Base-by-base conservation (phyloP, 2,329 filamentous ascomycete genomes). In the Echinosphaeria canescens region DNA sequence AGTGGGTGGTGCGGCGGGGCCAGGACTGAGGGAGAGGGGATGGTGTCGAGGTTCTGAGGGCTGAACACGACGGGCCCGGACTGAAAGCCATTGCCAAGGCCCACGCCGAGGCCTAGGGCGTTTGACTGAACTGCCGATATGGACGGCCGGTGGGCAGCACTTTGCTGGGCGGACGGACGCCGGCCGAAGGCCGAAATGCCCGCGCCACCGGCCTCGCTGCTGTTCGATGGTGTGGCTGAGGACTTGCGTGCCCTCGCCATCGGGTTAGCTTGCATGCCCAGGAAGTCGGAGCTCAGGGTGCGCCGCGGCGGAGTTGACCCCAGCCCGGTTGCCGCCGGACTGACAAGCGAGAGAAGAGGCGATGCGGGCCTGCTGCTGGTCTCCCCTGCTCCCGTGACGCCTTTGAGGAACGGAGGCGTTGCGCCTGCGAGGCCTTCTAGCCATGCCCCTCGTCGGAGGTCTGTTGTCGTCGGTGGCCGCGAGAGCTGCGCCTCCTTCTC, bases 261-360 rank as follows among this genome's bases (percentile, higher is more conserved):
- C 31, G 42, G 46, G 32, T n/a, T n/a, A n/a, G n/a, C n/a, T n/a
- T 46, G 54, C 17, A 64, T 42, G 10, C 56, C 56, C 17, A 60
- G 48, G 24, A 62, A 48, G 24, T 68, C 63, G 8, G 58, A 55
- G 42, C 61, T 66, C 31, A 60, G 60, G 2, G 59, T 62, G 24
- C 63, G 51, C 17, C 47, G 42, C 8, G 55, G 47, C 10, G 54
- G 46, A 5, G 53, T n/a, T n/a, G n/a, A n/a, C n/a, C n/a, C n/a
- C n/a, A n/a, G n/a, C n/a, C n/a, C n/a, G n/a, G n/a, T n/a, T n/a
- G n/a, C n/a, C n/a, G n/a, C n/a, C n/a, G n/a, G n/a, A n/a, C n/a
- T n/a, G n/a, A n/a, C n/a, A n/a, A n/a, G n/a, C n/a, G n/a, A 49
- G n/a, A 65, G 43, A 18, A 63, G 41, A 2, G 63, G 63, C 9